phyloP scores from a whole-genome alignment of 2,329 filamentous ascomycete genomes.

The Elsinoe ampelina region DNA sequence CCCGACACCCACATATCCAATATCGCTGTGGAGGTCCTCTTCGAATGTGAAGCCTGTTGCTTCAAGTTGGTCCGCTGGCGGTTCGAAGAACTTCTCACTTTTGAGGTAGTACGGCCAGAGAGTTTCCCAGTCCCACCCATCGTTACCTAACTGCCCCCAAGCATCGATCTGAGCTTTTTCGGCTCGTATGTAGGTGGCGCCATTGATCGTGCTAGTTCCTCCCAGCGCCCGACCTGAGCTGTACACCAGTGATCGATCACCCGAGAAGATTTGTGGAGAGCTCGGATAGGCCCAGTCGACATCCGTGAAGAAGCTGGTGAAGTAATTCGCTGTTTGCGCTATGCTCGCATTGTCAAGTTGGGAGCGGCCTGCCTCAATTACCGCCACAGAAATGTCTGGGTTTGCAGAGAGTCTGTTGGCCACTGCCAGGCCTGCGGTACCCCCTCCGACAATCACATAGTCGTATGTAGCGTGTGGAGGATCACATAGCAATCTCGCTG shows the following conservation, averaged over 20 bases:
- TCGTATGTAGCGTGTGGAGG: constrained; percentile 14
- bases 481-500: no score
- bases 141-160: constrained; percentile 30
- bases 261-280: constrained; percentile 15
- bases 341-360: not conserved
- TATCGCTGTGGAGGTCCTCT: not conserved
- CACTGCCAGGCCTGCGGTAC: constrained; percentile 19
- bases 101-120: constrained; percentile 21
- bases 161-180: constrained; percentile 25
- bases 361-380: constrained; percentile 19
- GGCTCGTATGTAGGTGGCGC: constrained; percentile 22
- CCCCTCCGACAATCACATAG: constrained; percentile 20
- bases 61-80: not conserved
- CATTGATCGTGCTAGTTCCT: constrained; percentile 22
- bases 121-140: constrained; percentile 24
- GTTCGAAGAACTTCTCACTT: constrained; percentile 15
- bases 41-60: not conserved
- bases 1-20: not conserved
- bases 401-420: constrained; percentile 19
- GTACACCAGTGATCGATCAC: constrained; percentile 19
- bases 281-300: constrained; percentile 25
- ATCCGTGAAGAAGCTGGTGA: constrained; percentile 11
- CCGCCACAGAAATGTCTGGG: constrained; percentile 17
- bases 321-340: constrained; percentile 17
- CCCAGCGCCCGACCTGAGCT: constrained; percentile 24